Evolutionary conservation across 2,329 filamentous ascomycete genomes (phyloP), one percentile per base, ranked within the genome.

Genomic region (Aspergillus hiratsukae): DNA sequence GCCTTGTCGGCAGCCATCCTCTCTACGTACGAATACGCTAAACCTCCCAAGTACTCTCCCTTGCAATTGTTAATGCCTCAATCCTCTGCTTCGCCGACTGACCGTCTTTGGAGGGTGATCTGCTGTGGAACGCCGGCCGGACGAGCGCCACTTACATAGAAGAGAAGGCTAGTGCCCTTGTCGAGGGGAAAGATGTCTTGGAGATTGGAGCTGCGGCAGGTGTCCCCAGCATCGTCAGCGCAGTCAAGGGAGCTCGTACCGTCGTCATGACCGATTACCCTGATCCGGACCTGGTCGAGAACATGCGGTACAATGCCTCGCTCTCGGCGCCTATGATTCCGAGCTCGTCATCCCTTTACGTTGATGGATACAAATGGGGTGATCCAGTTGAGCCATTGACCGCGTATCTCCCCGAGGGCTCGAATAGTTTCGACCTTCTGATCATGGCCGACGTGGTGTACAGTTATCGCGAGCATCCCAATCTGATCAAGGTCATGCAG

Each of bases 141-240:
- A 85, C 90, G 41, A 82, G 93, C 50, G 85, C 91, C 17, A 80
- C 85, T 63, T 91, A 91, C 74, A 85, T 97, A 56, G 90, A 96
- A 74, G 76, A 83, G 45, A 79, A 85, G 61, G 81, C 85, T n/a
- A 66, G 73, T 8, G 61, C 74, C 1, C 80, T 90, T 4, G 81
- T 96, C n/a, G 68, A 75, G 14, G 81, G 75, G 61, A 87, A 84
- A 69, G 85, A 86, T n/a, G 83, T 97, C 2, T 83, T 97, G 8
- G 93, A 97, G 75, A 84, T 97, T 25, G 93, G 93, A 49, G 92
- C 93, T 3, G 93, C 90, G 14, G 90, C 90, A 0, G 93, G 91
- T 0, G 81, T 97, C 40, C 91, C 91, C 0, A 89, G 87, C 69
- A 83, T 97, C 10, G 85, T 94, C 35, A 87, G 87, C 64, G 88